Evolutionary conservation across 164 flowering plant genomes (phyloP), one percentile per base, ranked within the genome.

Genomic region (Aristolochia californica): DNA sequence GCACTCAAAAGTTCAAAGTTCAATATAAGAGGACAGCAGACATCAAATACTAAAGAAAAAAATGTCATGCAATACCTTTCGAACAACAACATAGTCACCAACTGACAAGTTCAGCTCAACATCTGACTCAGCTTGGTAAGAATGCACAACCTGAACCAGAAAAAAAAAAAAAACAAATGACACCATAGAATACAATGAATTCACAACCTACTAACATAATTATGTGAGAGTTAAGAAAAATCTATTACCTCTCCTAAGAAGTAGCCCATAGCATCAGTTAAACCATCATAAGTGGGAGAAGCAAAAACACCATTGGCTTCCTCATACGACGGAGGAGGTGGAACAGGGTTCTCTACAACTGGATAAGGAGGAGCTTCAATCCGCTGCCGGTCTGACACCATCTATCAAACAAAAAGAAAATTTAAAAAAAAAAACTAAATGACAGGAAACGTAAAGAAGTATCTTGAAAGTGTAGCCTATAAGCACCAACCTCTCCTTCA

Each of bases 61-160:
- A 9, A 55, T 17, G 40, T 43, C 16, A 47, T 47, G 22, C 18
- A 48, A 45, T 65, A 89, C 98, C 98, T 93, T 88, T 69, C 98
- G 74, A 24, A 93, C 79, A 61, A 93, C 98, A 61, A 93, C 78
- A 63, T 76, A 87, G 63, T 89, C 98, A 45, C 97, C 97, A 59
- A 76, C 55, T 56, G 84, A 75, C 64, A 93, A 75, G 73, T 65
- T 85, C 62, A 93, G 74, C 82, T 93, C 98, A 55, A 74, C 84
- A 56, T 81, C 84, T 27, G 98, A 76, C 71, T 80, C 97, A 55
- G 86, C 94, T 62, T 70, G 83, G 73, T 85, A 87, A 22, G 91
- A 58, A 67, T 74, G 81, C 73, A 83, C 45, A 59, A 82, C 97
- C 99, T 93, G 78, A 14, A 57, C 13, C 20, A 64, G 25, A 45